These are phyloP conservation scores for Aquanectria penicillioides DNA, from an alignment of 2,329 filamentous ascomycete species.

Conservation along the genomic window DNA sequence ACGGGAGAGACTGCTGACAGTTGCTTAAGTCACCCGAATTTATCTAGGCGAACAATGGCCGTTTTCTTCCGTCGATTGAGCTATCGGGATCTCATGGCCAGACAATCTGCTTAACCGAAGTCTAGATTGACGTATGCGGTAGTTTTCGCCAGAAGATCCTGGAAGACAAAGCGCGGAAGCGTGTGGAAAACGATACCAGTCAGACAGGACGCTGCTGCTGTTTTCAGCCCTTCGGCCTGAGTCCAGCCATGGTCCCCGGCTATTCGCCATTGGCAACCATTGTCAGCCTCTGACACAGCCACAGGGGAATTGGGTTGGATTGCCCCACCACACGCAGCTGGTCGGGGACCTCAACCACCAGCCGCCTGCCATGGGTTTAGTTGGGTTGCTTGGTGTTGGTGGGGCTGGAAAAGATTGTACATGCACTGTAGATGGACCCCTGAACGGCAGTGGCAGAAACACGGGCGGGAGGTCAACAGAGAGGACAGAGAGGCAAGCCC, in stretches of 20 bases:
- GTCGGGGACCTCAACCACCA: constrained; percentile 20
- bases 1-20: not conserved
- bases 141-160: not conserved
- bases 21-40: not conserved
- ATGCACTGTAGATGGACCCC: constrained; percentile 12
- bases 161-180: not conserved
- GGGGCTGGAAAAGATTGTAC: not conserved
- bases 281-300: constrained; percentile 40
- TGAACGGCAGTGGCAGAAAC: constrained; percentile 9
- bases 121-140: not conserved
- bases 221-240: constrained; percentile 31
- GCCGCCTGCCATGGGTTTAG: constrained; percentile 1
- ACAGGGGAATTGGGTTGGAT: constrained; percentile 22
- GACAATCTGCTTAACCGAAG: constrained; percentile 1
- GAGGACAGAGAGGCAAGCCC: not conserved
- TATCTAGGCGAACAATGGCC: not conserved
- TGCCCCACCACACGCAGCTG: constrained; percentile 4
- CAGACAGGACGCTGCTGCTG: constrained; percentile 25
- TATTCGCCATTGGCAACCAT: constrained; percentile 14
- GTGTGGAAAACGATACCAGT: not conserved
- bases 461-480: not conserved
- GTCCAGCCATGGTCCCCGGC: not conserved
- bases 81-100: not conserved
- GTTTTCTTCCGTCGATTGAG: not conserved
- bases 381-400: not conserved